Percentiles rank a stretch among this genome's conserved stretches.
Conservation (phyloP, 2,329 filamentous ascomycete genomes). For the Leptoxyphium fumago region DNA sequence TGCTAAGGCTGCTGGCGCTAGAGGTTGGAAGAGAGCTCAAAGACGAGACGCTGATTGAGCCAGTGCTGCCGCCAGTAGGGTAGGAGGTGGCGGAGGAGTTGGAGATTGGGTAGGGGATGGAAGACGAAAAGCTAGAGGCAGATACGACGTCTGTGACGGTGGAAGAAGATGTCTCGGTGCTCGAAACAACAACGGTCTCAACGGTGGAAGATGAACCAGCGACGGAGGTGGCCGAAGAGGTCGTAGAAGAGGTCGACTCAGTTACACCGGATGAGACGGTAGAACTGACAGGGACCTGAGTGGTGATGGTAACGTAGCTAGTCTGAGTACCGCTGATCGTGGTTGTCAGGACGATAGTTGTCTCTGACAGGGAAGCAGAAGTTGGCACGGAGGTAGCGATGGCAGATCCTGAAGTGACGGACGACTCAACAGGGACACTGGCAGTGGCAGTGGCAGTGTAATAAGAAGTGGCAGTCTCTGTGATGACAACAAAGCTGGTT, state of each 20-base stretch:
- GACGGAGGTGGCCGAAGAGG: not conserved
- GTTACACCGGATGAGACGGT: not conserved
- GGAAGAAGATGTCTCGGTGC: not conserved
- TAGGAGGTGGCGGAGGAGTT: not conserved
- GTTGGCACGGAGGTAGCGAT: not conserved
- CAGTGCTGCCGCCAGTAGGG: not conserved
- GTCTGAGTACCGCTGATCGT: not conserved
- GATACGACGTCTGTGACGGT: not conserved
- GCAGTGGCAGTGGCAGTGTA: not conserved
- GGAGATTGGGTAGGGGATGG: not conserved
- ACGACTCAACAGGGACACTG: not conserved
- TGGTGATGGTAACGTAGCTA: not conserved
- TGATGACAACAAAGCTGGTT: not conserved
- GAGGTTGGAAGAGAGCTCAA: not conserved
- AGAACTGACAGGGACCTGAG: not conserved
- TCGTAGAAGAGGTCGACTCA: not conserved
- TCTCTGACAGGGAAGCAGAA: not conserved
- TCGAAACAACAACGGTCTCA: not conserved
- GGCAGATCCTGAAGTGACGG: not conserved
- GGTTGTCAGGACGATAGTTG: not conserved
- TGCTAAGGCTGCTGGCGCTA: not conserved
- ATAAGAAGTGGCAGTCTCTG: not conserved
- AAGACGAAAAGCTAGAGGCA: not conserved
- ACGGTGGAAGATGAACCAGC: not conserved
- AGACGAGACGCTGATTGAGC: not conserved